Evolutionary conservation across 2,329 filamentous ascomycete species (phyloP), one percentile per base, ranked within the genome.

Genomic region (Beauveria rudraprayagi): DNA sequence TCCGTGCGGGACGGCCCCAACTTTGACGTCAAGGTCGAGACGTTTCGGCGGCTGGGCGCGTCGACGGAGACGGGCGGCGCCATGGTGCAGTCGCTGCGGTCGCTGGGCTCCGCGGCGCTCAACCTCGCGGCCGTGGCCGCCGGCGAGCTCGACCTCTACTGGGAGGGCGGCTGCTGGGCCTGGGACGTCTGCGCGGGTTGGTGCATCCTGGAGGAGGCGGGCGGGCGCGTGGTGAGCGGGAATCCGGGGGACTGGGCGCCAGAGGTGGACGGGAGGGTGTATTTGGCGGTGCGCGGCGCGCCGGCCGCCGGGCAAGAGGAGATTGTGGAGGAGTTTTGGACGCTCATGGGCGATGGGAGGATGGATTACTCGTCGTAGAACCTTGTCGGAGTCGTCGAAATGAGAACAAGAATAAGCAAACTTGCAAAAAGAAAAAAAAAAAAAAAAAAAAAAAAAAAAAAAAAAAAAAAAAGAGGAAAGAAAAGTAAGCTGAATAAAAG

Each of bases 181-280:
- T 93, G 90, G 90, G 90, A 93, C 71, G 90, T 93, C 2, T 90
- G 88, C 69, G 90, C 90, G 5, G 90, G 86, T 0, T 92, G 89
- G 90, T 85, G 87, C 62, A 87, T 93, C 63, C 75, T 93, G 28
- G 76, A 77, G 34, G 90, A 93, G 76, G 88, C 89, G 0, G 90
- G 90, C 0, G 90, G 90, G 0, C 77, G 83, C 56, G 84, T 93
- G 77, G 88, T 82, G 8, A 81, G 87, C 69, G 88, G 85, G 5
- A 92, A 92, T 70, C 85, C 88, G 0, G 89, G 88, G 0, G 81
- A 83, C 60, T 92, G 89, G 89, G 73, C 83, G n/a, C 77, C 81
- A 2, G 74, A 75, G 58, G 70, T 89, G 58, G 85, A 88, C 67
- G 77, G 76, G 62, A 76, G 86, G 57, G 78, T 82, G 63, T 89